phyloP scores from a whole-genome alignment of 306 rosid species.

The Begonia fuchsioides region DNA sequence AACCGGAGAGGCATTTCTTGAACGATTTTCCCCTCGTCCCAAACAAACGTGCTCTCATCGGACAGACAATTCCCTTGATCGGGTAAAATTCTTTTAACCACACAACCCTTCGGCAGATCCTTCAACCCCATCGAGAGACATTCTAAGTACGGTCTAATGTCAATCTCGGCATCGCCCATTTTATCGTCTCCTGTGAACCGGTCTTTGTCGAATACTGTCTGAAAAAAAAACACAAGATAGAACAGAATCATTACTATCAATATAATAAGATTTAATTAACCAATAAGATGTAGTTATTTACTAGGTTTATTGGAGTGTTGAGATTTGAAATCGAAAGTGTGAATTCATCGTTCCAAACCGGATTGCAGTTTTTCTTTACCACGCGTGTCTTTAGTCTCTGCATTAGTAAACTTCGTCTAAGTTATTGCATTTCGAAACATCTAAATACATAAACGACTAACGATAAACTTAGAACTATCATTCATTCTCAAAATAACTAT shows the following conservation, averaged over 20 bases:
- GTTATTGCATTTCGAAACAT: neutral
- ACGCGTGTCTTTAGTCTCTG: conserved; percentile 57
- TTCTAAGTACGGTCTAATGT: conserved; percentile 47
- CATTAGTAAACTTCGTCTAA: conserved; percentile 1
- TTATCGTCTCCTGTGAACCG: conserved; percentile 48
- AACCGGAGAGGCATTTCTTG: conserved; percentile 62
- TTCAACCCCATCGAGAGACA: conserved; percentile 28
- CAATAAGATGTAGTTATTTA: conserved; percentile 2
- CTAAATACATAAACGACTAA: neutral
- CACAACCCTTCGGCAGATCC: conserved; percentile 47
- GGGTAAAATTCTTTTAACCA: conserved; percentile 46
- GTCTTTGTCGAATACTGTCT: conserved; percentile 69
- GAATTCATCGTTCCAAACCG: conserved; percentile 74
- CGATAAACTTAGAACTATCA: neutral
- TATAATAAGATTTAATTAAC: neutral
- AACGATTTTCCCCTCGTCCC: conserved; percentile 35
- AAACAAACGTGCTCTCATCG: conserved; percentile 56
- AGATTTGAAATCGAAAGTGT: conserved; percentile 41
- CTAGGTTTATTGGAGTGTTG: conserved; percentile 37
- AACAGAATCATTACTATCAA: neutral
- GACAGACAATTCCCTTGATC: conserved; percentile 34
- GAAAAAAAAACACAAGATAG: neutral
- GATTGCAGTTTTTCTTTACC: conserved; percentile 42
- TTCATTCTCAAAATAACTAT: neutral
- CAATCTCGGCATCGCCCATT: conserved; percentile 79